Base-by-base conservation (phyloP, 78 protist genomes). In the Chrysochromulina tobinii region DNA sequence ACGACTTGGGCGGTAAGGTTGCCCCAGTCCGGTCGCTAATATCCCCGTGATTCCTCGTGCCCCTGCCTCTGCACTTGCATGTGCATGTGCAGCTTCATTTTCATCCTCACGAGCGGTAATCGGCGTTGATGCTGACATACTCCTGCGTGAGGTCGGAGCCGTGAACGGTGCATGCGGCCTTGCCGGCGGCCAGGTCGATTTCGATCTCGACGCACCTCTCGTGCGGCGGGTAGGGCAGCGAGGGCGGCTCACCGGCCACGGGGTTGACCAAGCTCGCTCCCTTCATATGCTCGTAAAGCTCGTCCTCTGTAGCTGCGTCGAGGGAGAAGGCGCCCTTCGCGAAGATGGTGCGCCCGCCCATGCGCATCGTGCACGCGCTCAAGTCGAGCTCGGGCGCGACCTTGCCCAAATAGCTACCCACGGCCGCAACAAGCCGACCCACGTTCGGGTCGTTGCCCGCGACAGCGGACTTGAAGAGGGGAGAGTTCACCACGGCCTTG, bases 401-500 rank as follows among this genome's bases (percentile, higher is more conserved):
- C 20, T 5, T 20, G 51, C 87, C 87, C 9, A 54, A 11, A 64
- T 20, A 79, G n/a, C 25, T 11, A 17, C 87, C 87, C 64, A 79
- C 54, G 23, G 64, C 64, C 7, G 64, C 64, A 12, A 59, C 64
- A 14, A 59, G 64, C 64, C 64, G 64, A 79, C 64, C 87, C 20
- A 79, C 87, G 61, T 79, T 79, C 64, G 87, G 87, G 61, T 79
- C 87, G 61, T 79, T 79, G 64, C 87, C 87, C 57, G 87, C 61
- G 87, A 79, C 48, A 3, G 87, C 87, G 14, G 58, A 15, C 87
- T 79, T 79, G 51, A 79, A 1, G 58, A 75, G 84, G n/a, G 4
- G 4, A 9, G 84, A 75, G 57, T 75, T 75, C 5, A 75, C 84
- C n/a, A 75, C 84, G 4, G 84, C 83, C 61, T 79, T 79, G 61